Percentiles rank a stretch among this genome's conserved stretches.
phyloP scores from a whole-genome alignment of 306 rosid species.

The Cicer arietinum region DNA sequence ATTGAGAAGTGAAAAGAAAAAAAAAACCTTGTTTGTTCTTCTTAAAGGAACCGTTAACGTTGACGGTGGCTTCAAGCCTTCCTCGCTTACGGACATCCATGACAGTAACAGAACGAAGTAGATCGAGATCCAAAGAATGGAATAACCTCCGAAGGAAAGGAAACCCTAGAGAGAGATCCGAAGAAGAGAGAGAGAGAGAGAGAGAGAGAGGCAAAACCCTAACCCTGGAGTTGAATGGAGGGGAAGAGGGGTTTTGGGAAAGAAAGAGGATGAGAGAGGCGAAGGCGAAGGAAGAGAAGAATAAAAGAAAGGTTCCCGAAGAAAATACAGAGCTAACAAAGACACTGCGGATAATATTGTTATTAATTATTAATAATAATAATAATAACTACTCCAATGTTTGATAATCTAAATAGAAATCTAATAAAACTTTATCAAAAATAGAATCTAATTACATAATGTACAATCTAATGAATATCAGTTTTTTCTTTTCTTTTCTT shows the following conservation, averaged over 20 bases:
- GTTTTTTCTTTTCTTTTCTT: too few relatives aligned
- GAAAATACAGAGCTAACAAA: neutral
- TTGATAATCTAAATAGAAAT: too few relatives aligned
- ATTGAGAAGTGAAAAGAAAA: conserved; percentile 8
- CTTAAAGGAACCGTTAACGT: conserved; percentile 63
- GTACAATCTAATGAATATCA: too few relatives aligned
- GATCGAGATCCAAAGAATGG: conserved; percentile 56
- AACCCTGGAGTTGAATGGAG: neutral
- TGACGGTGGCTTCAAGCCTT: conserved; percentile 51
- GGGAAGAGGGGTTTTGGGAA: neutral
- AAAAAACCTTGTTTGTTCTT: conserved; percentile 65
- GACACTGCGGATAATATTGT: neutral
- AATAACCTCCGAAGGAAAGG: neutral
- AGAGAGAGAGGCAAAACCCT: neutral
- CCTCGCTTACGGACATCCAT: conserved; percentile 75
- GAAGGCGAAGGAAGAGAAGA: neutral
- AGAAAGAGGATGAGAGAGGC: neutral
- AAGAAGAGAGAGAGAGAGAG: neutral
- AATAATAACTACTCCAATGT: too few relatives aligned
- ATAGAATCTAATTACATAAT: too few relatives aligned
- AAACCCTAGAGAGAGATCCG: neutral
- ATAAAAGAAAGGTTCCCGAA: neutral
- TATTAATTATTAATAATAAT: too few relatives aligned
- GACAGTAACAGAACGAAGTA: neutral
- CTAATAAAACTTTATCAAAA: too few relatives aligned